A percentile compares a stretch with the other conserved stretches of the same genome.
Conservation (phyloP, 179 eudicot species). For the Corrigiola litoralis region DNA sequence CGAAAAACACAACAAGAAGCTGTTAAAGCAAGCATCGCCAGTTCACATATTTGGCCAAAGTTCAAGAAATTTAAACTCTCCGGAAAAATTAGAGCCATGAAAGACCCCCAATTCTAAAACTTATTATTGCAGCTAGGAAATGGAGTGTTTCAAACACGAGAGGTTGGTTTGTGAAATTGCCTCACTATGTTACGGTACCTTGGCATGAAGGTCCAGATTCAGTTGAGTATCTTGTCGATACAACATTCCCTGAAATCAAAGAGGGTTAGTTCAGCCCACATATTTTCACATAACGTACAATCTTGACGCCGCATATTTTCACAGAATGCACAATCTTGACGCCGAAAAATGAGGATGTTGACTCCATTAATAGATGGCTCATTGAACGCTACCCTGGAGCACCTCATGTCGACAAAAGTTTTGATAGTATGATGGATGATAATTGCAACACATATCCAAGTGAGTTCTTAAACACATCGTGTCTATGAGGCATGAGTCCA, state of each 20-base stretch:
- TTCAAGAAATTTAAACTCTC: not conserved
- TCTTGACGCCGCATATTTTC: not conserved
- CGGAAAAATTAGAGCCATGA: conserved; percentile 15
- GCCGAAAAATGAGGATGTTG: conserved; percentile 1
- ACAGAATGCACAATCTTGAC: not conserved
- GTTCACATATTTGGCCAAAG: conserved; percentile 3
- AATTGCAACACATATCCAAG: not conserved
- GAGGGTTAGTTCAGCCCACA: not conserved
- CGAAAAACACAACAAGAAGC: not conserved
- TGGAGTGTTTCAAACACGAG: not conserved
- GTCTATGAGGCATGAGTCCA: conserved; percentile 7
- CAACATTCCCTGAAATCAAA: not conserved
- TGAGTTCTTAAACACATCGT: not conserved
- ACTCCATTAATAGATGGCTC: not conserved
- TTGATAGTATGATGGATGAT: not conserved
- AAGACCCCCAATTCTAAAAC: conserved; percentile 5
- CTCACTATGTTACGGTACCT: not conserved
- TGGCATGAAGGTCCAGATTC: not conserved
- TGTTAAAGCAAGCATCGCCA: conserved; percentile 10
- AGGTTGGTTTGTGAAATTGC: not conserved
- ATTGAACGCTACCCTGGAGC: not conserved
- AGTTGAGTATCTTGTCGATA: not conserved
- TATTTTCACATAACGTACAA: no score
- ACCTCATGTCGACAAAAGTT: not conserved
- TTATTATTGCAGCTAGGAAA: conserved; percentile 16